Base-by-base conservation (phyloP, 2,329 filamentous ascomycete genomes). In the Penicillium janthinellum region DNA sequence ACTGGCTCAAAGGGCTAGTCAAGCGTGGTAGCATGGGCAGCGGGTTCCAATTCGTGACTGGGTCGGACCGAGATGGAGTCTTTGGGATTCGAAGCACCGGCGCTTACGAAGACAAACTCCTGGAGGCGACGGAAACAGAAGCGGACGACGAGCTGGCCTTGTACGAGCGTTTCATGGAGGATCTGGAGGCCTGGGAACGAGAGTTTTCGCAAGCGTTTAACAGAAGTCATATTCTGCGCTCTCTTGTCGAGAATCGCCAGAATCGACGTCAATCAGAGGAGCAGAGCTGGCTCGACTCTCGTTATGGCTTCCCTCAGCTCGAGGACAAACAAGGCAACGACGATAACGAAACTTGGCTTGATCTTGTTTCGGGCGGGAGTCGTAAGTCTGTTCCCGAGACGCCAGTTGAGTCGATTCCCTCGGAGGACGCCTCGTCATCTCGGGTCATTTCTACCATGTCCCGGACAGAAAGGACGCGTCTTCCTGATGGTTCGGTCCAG, bases 401-500 rank as follows among this genome's bases (percentile, higher is more conserved):
- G 28, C 34, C 58, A n/a, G 14, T 49, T 34, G 52, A 59, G n/a
- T 12, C 37, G 12, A 53, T 38, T 4, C 38, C 38, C 64, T 8
- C 59, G 66, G 39, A 50, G 54, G 45, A 41, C 12, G 3, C 57
- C 59, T 28, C n/a, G 14, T 42, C 51, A n/a, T 52, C 60, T 20
- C 69, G 66, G 44, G 70, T 88, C 2, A 70, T 88, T 1, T 85
- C 84, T 0, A 86, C 84, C 1, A 73, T 85, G 44, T 86, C 83
- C 0, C 85, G 80, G 0, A 87, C 84, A 2, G 81, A 86, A 62
- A 82, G 83, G 3, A 81, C 78, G 4, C 81, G 80, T 2, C 74
- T 82, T 1, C 77, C 83, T 0, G 85, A 88, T 68, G 86, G 86
- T 12, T 83, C 82, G 0, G 74, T 86, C 2, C 82, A 83, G 8